Percentiles rank a stretch among this genome's conserved stretches.
Evolutionary conservation across 805 yeast genomes (phyloP).

Genomic region (Hanseniaspora nectarophila): DNA sequence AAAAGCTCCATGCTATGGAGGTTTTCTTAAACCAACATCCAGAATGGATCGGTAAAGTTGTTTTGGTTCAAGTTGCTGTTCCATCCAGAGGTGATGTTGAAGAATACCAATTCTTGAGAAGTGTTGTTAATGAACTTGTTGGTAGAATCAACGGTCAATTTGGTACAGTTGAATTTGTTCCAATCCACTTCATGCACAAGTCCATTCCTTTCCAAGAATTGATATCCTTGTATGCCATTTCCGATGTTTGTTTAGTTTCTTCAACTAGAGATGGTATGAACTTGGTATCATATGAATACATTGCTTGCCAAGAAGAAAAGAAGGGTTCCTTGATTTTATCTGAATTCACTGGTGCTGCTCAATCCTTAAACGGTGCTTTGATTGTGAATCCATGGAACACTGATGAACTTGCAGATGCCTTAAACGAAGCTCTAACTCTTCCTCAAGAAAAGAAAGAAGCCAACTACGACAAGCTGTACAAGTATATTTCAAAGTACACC

Average conservation of each 20-base stretch:
- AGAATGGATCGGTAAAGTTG: constrained; percentile 96
- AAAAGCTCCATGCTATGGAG: constrained; percentile 90
- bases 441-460: constrained; percentile 67
- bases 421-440: constrained; percentile 74
- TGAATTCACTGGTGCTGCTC: constrained; percentile 99
- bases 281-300: constrained; percentile 87
- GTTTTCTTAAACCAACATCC: constrained; percentile 86
- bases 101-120: constrained; percentile 85
- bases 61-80: constrained; percentile 90
- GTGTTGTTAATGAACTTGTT: constrained; percentile 89
- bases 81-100: constrained; percentile 97
- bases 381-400: constrained; percentile 98
- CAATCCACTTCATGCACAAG: constrained; percentile 92
- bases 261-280: constrained; percentile 99
- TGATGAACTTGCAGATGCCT: constrained; percentile 79
- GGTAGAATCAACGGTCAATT: constrained; percentile 93
- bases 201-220: constrained; percentile 84
- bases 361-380: constrained; percentile 83
- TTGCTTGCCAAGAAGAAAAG: constrained; percentile 81
- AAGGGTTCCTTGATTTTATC: constrained; percentile 80
- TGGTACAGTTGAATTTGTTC: constrained; percentile 94
- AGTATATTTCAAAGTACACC: constrained; percentile 83
- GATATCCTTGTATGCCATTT: constrained; percentile 69
- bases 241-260: constrained; percentile 85
- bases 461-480: constrained; percentile 74